phyloP scores from a whole-genome alignment of 257 asterid genomes.

The Pogostemon cablin region DNA sequence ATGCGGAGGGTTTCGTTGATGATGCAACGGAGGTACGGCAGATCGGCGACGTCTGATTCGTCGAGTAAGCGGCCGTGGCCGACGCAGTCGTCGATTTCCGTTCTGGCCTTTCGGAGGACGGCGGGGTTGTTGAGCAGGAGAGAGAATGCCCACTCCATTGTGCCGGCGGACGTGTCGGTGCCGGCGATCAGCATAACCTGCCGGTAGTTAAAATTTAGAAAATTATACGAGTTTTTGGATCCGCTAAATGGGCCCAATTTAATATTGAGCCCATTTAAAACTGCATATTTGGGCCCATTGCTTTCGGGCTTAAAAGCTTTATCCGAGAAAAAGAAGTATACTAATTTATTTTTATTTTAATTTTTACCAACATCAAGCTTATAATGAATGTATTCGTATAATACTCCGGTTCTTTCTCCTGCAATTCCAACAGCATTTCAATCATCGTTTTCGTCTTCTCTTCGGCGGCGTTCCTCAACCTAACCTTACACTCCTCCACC shows the following conservation, averaged over 20 bases:
- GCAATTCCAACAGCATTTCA: conserved; percentile 46
- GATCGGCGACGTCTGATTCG: conserved; percentile 38
- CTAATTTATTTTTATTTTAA: no score
- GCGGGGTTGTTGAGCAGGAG: conserved; percentile 44
- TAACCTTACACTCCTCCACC: conserved; percentile 42
- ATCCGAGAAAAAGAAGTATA: no score
- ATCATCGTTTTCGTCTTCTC: conserved; percentile 48
- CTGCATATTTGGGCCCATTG: no score
- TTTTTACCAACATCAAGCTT: conserved; percentile 48
- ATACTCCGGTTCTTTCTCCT: conserved; percentile 54
- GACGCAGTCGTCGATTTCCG: conserved; percentile 33
- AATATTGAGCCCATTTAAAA: no score
- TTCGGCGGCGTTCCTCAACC: conserved; percentile 13
- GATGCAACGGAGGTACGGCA: conserved; percentile 39
- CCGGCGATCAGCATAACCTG: conserved; percentile 51
- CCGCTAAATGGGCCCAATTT: no score
- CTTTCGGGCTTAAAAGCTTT: no score
- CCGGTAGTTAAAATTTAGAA: not conserved
- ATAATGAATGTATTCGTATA: conserved; percentile 48
- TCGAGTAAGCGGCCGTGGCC: conserved; percentile 36
- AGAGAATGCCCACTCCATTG: conserved; percentile 56
- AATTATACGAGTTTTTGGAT: not conserved
- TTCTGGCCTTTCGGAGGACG: conserved; percentile 22
- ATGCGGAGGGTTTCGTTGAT: conserved; percentile 44
- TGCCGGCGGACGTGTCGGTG: conserved; percentile 42